Conservation (phyloP, 2,329 filamentous ascomycete genomes). For the Pseudodiploospora longispora region DNA sequence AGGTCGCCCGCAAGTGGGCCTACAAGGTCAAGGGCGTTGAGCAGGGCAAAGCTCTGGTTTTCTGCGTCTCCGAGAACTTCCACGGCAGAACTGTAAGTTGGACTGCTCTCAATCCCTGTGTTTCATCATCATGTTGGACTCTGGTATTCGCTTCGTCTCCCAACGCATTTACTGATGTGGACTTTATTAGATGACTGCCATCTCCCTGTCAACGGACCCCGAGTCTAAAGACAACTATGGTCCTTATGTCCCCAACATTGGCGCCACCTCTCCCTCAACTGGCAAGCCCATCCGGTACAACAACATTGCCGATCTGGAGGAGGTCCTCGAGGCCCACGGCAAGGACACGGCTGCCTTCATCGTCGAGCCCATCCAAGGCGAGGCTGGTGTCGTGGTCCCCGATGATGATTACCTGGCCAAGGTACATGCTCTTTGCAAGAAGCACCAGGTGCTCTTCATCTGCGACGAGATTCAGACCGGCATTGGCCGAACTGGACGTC, state of each 20-base stretch:
- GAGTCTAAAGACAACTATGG: constrained; percentile 97
- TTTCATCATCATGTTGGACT: neutral
- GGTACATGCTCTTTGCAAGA: constrained; percentile 79
- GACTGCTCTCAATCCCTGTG: neutral
- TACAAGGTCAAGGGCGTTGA: constrained; percentile 94
- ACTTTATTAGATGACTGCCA: constrained; percentile 67
- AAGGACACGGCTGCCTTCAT: constrained; percentile 85
- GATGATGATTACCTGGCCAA: constrained; percentile 78
- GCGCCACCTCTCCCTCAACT: constrained; percentile 67
- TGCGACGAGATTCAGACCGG: constrained; percentile 98
- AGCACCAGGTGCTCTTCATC: constrained; percentile 92
- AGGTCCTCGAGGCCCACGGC: constrained; percentile 71
- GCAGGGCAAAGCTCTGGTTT: constrained; percentile 72
- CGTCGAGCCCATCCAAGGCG: constrained; percentile 93
- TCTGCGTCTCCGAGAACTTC: constrained; percentile 87
- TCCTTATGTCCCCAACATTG: constrained; percentile 85
- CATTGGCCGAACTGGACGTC: constrained; percentile 86
- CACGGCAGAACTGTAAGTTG: constrained; percentile 80
- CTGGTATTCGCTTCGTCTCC: neutral
- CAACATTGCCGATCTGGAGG: constrained; percentile 71
- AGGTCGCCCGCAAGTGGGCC: constrained; percentile 94
- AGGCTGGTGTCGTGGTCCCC: constrained; percentile 93
- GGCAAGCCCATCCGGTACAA: constrained; percentile 75
- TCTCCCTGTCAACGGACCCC: constrained; percentile 90
- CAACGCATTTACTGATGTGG: neutral